Evolutionary conservation across 139 green algal species (phyloP), one percentile per base, ranked within the genome.

Genomic region (Tetraselmis chui): DNA sequence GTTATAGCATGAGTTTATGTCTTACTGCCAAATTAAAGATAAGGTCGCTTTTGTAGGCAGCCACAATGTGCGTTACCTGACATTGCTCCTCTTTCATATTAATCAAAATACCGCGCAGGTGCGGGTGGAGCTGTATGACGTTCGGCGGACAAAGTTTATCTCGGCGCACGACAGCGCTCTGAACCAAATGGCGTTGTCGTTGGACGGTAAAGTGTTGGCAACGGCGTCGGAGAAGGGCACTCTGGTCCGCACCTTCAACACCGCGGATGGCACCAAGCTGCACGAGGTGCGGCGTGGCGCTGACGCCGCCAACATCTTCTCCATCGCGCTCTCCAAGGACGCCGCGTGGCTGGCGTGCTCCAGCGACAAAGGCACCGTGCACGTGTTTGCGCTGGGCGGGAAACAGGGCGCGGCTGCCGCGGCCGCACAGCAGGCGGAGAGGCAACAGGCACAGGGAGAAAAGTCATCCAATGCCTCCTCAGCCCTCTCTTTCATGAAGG

Each of bases 121-220:
- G 23, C 89, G 97, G 0, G 86, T 99, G 1, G 97, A 99, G 92
- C 89, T 97, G 81, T 97, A 97, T 79, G 96, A 99, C 84, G 86
- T 93, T 30, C 88, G 91, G 26, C 88, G 93, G 77, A 97, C 93
- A 27, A 94, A 94, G 84, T 97, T 98, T 85, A 94, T 99, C 58
- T 75, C 83, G 24, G 95, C 97, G 26, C 97, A 99, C 88, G 93
- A 92, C 82, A 92, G 84, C 0, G 76, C 86, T 0, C 86, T 99
- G 75, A 92, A 88, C 0, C 92, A 87, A 82, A 83, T 99, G 24
- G 78, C 90, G 2, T 91, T 98, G 2, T 91, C 88, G 0, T 74
- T 89, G 67, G 91, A 97, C 75, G 97, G 96, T 79, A 94, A 92
- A 81, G 90, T 93, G 77, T 85, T 99, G 30, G 96, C 95, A 1